Percentiles rank a stretch among this genome's conserved stretches.
phyloP scores from a whole-genome alignment of 306 rosid genomes.

The Macrotyloma uniflorum region DNA sequence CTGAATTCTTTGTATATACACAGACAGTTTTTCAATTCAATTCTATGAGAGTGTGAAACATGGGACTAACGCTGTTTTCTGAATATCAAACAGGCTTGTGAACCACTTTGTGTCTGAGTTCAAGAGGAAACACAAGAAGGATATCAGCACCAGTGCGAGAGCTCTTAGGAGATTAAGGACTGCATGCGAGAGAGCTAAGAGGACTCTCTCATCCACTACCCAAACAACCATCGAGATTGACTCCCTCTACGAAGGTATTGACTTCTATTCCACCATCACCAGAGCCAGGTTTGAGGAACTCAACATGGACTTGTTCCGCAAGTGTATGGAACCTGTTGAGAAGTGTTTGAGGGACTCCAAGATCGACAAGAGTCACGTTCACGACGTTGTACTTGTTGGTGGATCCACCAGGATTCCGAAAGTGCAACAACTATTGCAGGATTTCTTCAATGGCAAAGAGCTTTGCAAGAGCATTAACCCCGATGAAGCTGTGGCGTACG shows the following conservation, averaged over 20 bases:
- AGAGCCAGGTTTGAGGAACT: slow-evolving; percentile 57
- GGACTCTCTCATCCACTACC: slow-evolving; percentile 52
- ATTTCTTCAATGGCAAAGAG: slow-evolving; percentile 59
- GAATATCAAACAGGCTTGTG: slow-evolving; percentile 51
- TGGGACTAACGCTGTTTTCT: no score
- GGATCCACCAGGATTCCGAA: slow-evolving; percentile 58
- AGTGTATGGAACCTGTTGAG: slow-evolving; percentile 62
- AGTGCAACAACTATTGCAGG: slow-evolving; percentile 55
- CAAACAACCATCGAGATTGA: slow-evolving; percentile 56
- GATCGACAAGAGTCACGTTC: slow-evolving; percentile 51
- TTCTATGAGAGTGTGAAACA: no score
- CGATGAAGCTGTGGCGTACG: slow-evolving; percentile 58
- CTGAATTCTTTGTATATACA: no score
- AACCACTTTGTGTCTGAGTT: slow-evolving; percentile 51
- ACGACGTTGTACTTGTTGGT: slow-evolving; percentile 60
- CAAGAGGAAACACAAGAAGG: slow-evolving; percentile 59
- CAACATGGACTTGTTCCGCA: slow-evolving; percentile 59
- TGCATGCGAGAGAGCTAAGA: slow-evolving; percentile 56
- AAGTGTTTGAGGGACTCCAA: slow-evolving; percentile 55
- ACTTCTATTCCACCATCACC: slow-evolving; percentile 51
- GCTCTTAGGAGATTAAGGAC: slow-evolving; percentile 53
- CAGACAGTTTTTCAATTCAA: no score
- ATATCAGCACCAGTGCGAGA: slow-evolving; percentile 45
- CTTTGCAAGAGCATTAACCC: slow-evolving; percentile 60
- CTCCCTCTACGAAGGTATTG: slow-evolving; percentile 54